Conservation (phyloP, 2,329 filamentous ascomycete species). For the Dothiorella sarmentorum region DNA sequence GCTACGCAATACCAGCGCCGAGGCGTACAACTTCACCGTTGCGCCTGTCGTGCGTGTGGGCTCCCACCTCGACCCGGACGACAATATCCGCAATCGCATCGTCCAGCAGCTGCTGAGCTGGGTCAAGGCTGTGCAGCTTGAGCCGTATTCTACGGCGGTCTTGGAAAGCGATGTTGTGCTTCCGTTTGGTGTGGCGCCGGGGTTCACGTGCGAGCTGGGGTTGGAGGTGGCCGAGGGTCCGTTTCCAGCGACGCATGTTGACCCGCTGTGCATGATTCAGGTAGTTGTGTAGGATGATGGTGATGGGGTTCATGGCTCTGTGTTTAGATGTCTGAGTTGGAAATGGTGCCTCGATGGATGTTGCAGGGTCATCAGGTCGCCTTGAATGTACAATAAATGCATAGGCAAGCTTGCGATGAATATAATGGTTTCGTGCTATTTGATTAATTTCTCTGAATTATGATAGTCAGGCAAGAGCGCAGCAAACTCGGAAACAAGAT, state of each 20-base stretch:
- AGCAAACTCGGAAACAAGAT: no score
- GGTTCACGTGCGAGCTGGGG: conserved; percentile 1
- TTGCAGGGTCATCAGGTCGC: no score
- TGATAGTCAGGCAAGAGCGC: no score
- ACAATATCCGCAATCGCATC: conserved; percentile 6
- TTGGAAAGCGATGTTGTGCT: conserved; percentile 10
- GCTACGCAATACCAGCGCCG: conserved; percentile 8
- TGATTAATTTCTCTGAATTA: no score
- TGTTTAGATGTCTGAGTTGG: no score
- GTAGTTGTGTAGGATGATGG: conserved; percentile 4
- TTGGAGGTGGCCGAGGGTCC: conserved; percentile 9
- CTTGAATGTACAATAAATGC: no score
- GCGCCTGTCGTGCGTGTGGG: conserved; percentile 1
- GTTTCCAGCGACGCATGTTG: neutral
- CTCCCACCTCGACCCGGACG: neutral
- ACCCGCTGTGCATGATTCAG: conserved; percentile 8
- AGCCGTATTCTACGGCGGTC: neutral
- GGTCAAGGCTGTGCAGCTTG: neutral
- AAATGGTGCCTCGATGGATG: no score
- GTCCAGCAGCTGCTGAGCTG: conserved; percentile 13
- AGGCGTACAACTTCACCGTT: conserved; percentile 6
- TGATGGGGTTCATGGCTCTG: no score
- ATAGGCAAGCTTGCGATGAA: no score
- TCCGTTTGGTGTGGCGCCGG: conserved; percentile 2
- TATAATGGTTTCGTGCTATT: no score